phyloP scores from a whole-genome alignment of 495 filamentous ascomycete genomes.

The Talaromyces stipitatus region DNA sequence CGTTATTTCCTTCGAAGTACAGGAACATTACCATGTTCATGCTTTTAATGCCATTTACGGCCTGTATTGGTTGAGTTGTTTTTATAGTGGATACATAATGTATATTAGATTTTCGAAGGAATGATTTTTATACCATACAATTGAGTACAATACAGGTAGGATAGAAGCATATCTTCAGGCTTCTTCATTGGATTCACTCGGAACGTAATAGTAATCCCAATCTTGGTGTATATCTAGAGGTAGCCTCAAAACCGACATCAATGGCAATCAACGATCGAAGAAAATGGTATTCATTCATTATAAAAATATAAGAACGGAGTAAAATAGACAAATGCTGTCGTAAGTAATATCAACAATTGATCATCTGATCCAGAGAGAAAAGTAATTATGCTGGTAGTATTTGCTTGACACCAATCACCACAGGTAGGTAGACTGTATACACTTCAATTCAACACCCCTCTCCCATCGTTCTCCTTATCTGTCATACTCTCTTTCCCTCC shows the following conservation, averaged over 20 bases:
- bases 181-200: too few relatives aligned
- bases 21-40: not conserved
- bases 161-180: not conserved
- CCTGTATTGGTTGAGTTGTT: not conserved
- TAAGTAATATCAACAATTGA: not conserved
- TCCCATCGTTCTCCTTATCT: not conserved
- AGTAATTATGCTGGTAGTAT: too few relatives aligned
- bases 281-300: not conserved
- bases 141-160: not conserved
- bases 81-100: conserved; percentile 7
- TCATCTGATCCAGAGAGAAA: not conserved
- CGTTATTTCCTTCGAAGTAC: not conserved
- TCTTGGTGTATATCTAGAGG: too few relatives aligned
- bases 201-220: too few relatives aligned
- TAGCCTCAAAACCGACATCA: not conserved
- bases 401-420: not conserved
- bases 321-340: not conserved
- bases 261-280: not conserved
- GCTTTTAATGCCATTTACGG: not conserved
- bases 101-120: not conserved
- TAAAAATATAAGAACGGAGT: not conserved
- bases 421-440: not conserved
- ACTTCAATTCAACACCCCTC: not conserved
- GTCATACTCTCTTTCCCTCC: not conserved
- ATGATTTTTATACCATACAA: not conserved